Evolutionary conservation across 768 basidiomycete species (phyloP), one percentile per base, ranked within the genome.

Genomic region (Naganishia kalamii): DNA sequence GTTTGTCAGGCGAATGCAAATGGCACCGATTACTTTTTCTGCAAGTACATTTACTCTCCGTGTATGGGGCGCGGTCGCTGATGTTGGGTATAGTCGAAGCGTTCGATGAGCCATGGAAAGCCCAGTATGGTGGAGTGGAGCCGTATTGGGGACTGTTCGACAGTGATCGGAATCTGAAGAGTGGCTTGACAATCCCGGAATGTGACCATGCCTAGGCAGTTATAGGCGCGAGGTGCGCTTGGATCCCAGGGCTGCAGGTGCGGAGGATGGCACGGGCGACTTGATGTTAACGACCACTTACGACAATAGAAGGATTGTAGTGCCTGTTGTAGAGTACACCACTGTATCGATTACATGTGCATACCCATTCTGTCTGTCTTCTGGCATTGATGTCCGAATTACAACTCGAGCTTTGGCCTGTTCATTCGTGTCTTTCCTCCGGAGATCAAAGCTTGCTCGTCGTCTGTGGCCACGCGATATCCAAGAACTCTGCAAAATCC

Each of bases 1-100:
- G 85, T 92, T 8, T 99, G 94, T 72, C 83, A 85, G 74, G 88
- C 93, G 0, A 96, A 92, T 75, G 67, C 76, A 19, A 92, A 92
- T 67, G 84, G 84, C 13, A 92, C 89, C 0, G 81, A 84, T 17
- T 94, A 94, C 80, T 96, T 92, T 83, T 93, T 84, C 81, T 78
- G 37, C 54, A 60, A 64, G 65, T n/a, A 10, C 23, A 6, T 27
- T 0, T 23, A 3, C 19, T 0, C 1, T n/a, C 11, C 12, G 23
- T 6, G 11, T 27, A 10, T 48, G 4, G 12, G 5, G 21, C 27
- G 30, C n/a, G 8, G 17, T 25, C 5, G 15, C n/a, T 19, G 6
- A 5, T 17, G 30, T 40, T 19, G 30, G 51, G 54, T 25, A 57
- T 47, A 67, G 77, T 79, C 62, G 76, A 89, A 83, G 86, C 81